phyloP scores from a whole-genome alignment of 2,329 filamentous ascomycete species.

The Rhynchosporium secalis region DNA sequence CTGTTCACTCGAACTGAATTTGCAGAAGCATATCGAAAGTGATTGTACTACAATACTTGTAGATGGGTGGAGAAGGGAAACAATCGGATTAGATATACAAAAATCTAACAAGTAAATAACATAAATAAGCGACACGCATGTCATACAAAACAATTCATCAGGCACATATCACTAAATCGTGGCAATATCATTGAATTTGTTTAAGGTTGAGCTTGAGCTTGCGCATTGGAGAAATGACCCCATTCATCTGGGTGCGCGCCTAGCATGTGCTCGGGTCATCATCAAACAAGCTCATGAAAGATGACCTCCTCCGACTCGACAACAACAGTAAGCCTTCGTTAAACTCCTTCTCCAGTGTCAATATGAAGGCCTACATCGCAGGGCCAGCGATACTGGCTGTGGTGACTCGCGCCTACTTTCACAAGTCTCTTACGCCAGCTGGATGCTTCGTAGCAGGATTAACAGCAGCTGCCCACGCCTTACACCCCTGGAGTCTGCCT shows the following conservation, averaged over 20 bases:
- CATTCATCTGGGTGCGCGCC: background rate
- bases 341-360: slow-evolving; percentile 6
- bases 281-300: background rate
- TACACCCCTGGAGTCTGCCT: slow-evolving; percentile 95
- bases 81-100: too few relatives aligned
- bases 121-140: too few relatives aligned
- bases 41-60: too few relatives aligned
- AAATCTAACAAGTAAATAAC: too few relatives aligned
- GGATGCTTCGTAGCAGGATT: slow-evolving; percentile 71
- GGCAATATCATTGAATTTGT: too few relatives aligned
- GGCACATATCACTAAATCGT: too few relatives aligned
- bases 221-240: slow-evolving; percentile 4
- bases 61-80: too few relatives aligned
- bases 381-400: slow-evolving; percentile 60
- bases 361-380: slow-evolving; percentile 60
- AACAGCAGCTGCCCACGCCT: slow-evolving; percentile 77
- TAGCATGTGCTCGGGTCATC: background rate
- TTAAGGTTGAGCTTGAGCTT: background rate
- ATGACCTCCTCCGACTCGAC: slow-evolving; percentile 1
- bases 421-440: slow-evolving; percentile 74
- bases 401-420: slow-evolving; percentile 66
- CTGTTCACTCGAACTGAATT: background rate
- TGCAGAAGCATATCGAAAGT: background rate
- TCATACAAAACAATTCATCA: too few relatives aligned
- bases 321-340: slow-evolving; percentile 5